Evolutionary conservation across 2,329 filamentous ascomycete species (phyloP).

Genomic region (Xylaria digitata): DNA sequence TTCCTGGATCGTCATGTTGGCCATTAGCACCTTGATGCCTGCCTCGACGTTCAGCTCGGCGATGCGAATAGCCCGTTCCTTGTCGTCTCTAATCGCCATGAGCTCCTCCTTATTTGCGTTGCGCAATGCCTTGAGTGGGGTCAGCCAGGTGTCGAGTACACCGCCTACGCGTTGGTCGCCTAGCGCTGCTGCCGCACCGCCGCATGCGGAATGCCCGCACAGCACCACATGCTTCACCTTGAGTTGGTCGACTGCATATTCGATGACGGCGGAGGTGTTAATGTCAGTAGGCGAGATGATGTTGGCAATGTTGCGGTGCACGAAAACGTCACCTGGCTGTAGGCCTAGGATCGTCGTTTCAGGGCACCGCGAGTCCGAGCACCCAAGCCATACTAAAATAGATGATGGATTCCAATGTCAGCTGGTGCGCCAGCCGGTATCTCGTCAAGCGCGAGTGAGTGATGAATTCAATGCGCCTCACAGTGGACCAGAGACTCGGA

Average conservation of each 20-base stretch:
- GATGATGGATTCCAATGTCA: constrained; percentile 9
- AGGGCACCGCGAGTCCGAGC: constrained; percentile 85
- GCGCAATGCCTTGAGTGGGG: constrained; percentile 60
- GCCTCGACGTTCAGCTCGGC: constrained; percentile 81
- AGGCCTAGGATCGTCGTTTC: constrained; percentile 84
- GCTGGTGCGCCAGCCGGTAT: constrained; percentile 2
- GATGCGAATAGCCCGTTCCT: constrained; percentile 68
- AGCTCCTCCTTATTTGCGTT: constrained; percentile 66
- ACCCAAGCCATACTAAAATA: constrained; percentile 80
- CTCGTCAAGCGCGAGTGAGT: neutral
- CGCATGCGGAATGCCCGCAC: constrained; percentile 75
- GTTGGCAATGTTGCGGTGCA: constrained; percentile 92
- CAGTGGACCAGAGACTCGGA: neutral
- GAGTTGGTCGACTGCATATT: constrained; percentile 80
- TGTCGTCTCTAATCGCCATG: constrained; percentile 62
- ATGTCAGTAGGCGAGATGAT: constrained; percentile 80
- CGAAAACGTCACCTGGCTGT: constrained; percentile 85
- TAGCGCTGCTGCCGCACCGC: constrained; percentile 72
- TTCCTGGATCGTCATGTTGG: constrained; percentile 75
- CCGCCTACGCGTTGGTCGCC: constrained; percentile 60
- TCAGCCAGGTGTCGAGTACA: constrained; percentile 66
- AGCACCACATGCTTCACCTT: constrained; percentile 78
- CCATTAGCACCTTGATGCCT: constrained; percentile 74
- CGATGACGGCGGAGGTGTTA: constrained; percentile 78
- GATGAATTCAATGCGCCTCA: neutral